Base-by-base conservation (phyloP, 2,329 filamentous ascomycete species). In the Ceratocystiopsis brevicomis region DNA sequence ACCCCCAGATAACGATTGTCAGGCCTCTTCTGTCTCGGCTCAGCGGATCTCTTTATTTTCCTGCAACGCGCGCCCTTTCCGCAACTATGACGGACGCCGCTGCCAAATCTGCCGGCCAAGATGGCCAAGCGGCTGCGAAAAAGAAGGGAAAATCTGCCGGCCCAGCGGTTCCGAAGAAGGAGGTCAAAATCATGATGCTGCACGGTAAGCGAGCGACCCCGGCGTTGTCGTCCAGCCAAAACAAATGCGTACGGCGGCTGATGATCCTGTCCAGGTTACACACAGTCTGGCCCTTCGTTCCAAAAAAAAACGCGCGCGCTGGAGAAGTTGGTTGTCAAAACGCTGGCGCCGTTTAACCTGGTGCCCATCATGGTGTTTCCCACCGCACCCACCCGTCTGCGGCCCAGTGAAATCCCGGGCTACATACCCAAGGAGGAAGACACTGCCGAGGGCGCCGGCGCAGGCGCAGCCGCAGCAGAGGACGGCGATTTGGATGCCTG, bases 231-330 rank as follows among this genome's bases (percentile, higher is more conserved):
- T 21, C 19, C 19, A 6, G 19, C 19, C 19, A 21, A 21, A 21
- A n/a, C n/a, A n/a, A 4, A 6, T 6, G 19, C 19, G 19, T 21
- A 4, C 42, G 21, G 38, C 33, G 17, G 37, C 15, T 25, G 25
- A 18, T 25, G 25, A 18, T 19, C n/a, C 42, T 36, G 38, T 35
- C 12, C 45, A 78, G 81, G 88, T 60, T 95, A 78, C 71, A 94
- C 88, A 9, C 88, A 96, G 67, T 92, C 83, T 25, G 86, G 87
- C 4, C 61, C 78, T 4, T 67, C 86, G 49, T 95, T 95, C 71
- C 79, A 76, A 57, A 73, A 79, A 59, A 95, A 95, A 65, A 92
- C 84, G 39, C 82, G 85, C 58, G 84, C 84, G 12, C 67, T 95
- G 1, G 76, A 86, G 53, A 94, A 95, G 60, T 66, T 78, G 43